Base-by-base conservation (phyloP, 805 yeast species). In the Zygosaccharomyces gambellarensis region DNA sequence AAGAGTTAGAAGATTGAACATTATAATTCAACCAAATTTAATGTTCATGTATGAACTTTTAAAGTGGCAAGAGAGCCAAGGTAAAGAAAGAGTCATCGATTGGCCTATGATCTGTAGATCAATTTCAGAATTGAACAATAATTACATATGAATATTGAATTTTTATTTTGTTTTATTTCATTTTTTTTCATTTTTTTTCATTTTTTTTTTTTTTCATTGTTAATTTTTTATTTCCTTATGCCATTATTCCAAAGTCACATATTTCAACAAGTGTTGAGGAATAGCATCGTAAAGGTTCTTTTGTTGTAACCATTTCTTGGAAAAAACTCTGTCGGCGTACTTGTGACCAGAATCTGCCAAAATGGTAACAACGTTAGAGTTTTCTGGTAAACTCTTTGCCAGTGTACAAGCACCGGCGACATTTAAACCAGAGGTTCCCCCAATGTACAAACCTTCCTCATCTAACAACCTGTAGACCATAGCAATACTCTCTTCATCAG, bases 21-120 rank as follows among this genome's bases (percentile, higher is more conserved):
- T 92, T 50, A 88, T 92, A 29, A 92, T 92, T 54, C 98, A 92
- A 67, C 98, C 98, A 11, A 92, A 90, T 64, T 72, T 92, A 63
- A 79, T 92, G 64, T 83, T 92, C 63, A 86, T 90, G 89, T 92
- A 89, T 66, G 97, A 90, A 62, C 72, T 92, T 52, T 80, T 88
- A 65, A 84, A 83, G 64, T 65, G 69, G 63, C 70, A 68, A 46
- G 77, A 73, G 48, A 49, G 50, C 41, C 59, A 55, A 31, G 54
- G 61, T 38, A 36, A 52, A 39, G 34, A 54, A 28, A 73, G 96
- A 30, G 88, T 82, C 48, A 83, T 87, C 46, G 97, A 90, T 59
- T 92, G 98, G 98, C 85, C 81, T 61, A 75, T 86, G 5, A 70
- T 92, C 60, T 88, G 97, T 62, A 77, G 92, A 31, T 95, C 89